These are phyloP conservation scores for Canavalia ensiformis DNA, from an alignment of 306 rosid genomes.

Conservation along the genomic window DNA sequence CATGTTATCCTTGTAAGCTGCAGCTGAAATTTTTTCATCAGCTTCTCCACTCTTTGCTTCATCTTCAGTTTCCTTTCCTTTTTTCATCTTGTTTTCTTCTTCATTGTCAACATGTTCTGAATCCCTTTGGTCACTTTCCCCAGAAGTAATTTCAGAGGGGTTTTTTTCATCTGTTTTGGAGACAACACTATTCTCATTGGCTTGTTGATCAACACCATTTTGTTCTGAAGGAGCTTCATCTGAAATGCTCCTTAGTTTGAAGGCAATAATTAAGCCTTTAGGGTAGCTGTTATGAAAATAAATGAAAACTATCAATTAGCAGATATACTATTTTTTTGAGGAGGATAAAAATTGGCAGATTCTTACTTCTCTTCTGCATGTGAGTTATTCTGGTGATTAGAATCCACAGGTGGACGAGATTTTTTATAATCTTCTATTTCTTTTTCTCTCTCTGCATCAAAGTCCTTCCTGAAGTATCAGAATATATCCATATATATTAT, in stretches of 20 bases:
- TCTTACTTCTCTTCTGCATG: constrained; percentile 65
- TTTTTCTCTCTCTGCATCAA: constrained; percentile 73
- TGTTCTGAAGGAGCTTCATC: constrained; percentile 55
- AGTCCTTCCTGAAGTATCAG: constrained; percentile 72
- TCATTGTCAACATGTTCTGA: constrained; percentile 44
- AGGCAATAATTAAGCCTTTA: constrained; percentile 84
- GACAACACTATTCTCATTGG: constrained; percentile 42
- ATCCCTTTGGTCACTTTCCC: constrained; percentile 42
- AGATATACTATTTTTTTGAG: not conserved
- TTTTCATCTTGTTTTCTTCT: constrained; percentile 52
- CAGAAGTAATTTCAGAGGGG: constrained; percentile 37
- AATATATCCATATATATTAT: not conserved
- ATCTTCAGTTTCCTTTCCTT: constrained; percentile 56
- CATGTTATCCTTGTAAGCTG: constrained; percentile 67
- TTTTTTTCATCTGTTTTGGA: constrained; percentile 47
- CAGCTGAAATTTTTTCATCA: constrained; percentile 60
- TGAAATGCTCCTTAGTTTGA: constrained; percentile 63
- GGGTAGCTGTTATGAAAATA: constrained; percentile 74
- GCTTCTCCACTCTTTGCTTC: constrained; percentile 55
- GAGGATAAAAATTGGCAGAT: not conserved
- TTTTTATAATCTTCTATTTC: constrained; percentile 66
- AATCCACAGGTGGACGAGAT: constrained; percentile 49
- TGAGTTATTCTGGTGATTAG: constrained; percentile 55
- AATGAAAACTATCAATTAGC: constrained; percentile 32
- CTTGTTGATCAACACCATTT: constrained; percentile 52